Base-by-base conservation (phyloP, 2,329 filamentous ascomycete genomes). In the Curvularia sp. region DNA sequence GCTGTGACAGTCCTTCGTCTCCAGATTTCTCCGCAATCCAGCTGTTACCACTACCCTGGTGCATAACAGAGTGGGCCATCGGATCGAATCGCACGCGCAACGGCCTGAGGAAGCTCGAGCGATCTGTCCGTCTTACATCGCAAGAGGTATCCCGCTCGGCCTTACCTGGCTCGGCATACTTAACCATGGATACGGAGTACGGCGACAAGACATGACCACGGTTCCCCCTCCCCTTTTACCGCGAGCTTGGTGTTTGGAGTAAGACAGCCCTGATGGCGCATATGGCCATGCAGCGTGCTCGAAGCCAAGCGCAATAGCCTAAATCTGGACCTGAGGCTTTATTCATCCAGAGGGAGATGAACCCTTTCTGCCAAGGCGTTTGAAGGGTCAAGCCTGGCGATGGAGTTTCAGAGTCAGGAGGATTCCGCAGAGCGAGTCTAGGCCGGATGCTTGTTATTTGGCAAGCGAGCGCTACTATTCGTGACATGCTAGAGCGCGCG, bases 21-120 rank as follows among this genome's bases (percentile, higher is more conserved):
- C 48, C 48, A 41, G 33, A 9, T 38, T 50, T 50, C 48, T 50
- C 48, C 35, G 35, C 48, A 50, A 20, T 24, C 30, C 30, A 12
- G 10, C 24, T 5, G 28, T 13, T 44, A 26, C 9, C n/a, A 22
- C 24, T 18, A 31, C 48, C 48, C 48, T 41, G 18, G 48, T 20
- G 8, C 8, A 35, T 49, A 49, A n/a, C n/a, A 8, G 4, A 4
- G 5, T 26, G 33, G 33, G 22, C 24, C 18, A 35, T 13, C 35
- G 7, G 5, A 35, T 48, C 28, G 28, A 31, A 47, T 20, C 28
- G 26, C 15, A 13, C 9, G 33, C 28, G 18, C 10, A 18, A 22
- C 28, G 18, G 18, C 6, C 8, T 7, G 28, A 48, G 12, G n/a
- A 48, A n/a, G 18, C n/a, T 20, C 6, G 28, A 13, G 28, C 44